phyloP scores from a whole-genome alignment of 2,329 filamentous ascomycete species.

The Arthrobotrys pseudoclavata region DNA sequence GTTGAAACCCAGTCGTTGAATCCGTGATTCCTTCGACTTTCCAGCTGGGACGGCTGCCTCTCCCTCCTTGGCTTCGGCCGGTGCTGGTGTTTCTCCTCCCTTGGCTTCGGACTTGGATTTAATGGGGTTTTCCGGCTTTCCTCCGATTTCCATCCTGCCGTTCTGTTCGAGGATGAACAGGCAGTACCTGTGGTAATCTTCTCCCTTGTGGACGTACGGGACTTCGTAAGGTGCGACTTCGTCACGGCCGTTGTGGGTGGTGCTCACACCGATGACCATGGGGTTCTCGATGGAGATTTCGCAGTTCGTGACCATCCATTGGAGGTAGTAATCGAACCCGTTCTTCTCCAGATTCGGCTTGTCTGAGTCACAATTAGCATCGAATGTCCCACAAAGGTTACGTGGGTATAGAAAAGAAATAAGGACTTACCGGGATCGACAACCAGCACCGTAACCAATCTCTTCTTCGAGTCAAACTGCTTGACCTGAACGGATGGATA shows the following conservation, averaged over 20 bases:
- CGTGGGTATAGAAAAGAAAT: background rate
- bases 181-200: constrained; percentile 88
- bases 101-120: constrained; percentile 11
- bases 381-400: too few species aligned
- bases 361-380: constrained; percentile 66
- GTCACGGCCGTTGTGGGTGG: constrained; percentile 58
- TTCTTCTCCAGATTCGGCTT: constrained; percentile 84
- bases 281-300: constrained; percentile 73
- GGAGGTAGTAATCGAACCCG: constrained; percentile 82
- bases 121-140: constrained; percentile 64
- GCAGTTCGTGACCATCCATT: constrained; percentile 83
- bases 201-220: constrained; percentile 88
- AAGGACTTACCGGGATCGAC: constrained; percentile 76
- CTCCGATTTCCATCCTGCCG: constrained; percentile 73
- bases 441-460: constrained; percentile 85
- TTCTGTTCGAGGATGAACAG: constrained; percentile 87
- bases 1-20: constrained; percentile 75
- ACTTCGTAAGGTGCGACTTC: constrained; percentile 79
- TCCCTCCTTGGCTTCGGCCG: constrained; percentile 3
- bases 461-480: constrained; percentile 83
- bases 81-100: background rate
- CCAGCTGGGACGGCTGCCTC: constrained; percentile 47
- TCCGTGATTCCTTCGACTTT: constrained; percentile 16
- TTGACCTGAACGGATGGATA: constrained; percentile 84
- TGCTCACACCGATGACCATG: constrained; percentile 69